These are phyloP conservation scores for Claviceps lovelessii DNA, from an alignment of 2,329 filamentous ascomycete species.

Conservation along the genomic window DNA sequence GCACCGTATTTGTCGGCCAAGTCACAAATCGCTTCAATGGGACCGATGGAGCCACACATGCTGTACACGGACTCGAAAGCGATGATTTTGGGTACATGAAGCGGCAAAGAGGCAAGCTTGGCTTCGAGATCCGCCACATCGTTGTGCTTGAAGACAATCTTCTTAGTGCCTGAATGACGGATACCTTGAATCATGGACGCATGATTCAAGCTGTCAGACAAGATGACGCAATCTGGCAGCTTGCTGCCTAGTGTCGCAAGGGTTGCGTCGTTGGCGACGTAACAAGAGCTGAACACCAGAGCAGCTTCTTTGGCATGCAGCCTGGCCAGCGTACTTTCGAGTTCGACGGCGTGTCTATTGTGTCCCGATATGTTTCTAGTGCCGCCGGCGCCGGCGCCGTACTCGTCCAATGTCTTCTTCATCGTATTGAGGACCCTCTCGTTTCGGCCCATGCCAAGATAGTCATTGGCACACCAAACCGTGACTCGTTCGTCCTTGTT, in stretches of 20 bases:
- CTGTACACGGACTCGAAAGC: slow-evolving; percentile 98
- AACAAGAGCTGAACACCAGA: slow-evolving; percentile 93
- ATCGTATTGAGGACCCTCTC: slow-evolving; percentile 73
- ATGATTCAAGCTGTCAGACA: slow-evolving; percentile 96
- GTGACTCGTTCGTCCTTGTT: slow-evolving; percentile 74
- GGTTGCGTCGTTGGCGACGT: slow-evolving; percentile 94
- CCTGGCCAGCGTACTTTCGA: slow-evolving; percentile 72
- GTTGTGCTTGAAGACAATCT: slow-evolving; percentile 98
- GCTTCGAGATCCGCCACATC: slow-evolving; percentile 84
- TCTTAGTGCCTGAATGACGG: slow-evolving; percentile 89
- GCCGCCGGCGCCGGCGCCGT: slow-evolving; percentile 87
- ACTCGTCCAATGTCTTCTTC: slow-evolving; percentile 89
- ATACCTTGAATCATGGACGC: slow-evolving; percentile 99
- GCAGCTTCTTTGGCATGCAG: slow-evolving; percentile 86
- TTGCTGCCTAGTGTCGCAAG: slow-evolving; percentile 94
- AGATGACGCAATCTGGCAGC: slow-evolving; percentile 86
- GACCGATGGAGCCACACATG: slow-evolving; percentile 96
- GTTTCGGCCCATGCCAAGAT: slow-evolving; percentile 94
- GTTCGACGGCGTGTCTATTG: slow-evolving; percentile 78
- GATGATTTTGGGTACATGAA: slow-evolving; percentile 87
- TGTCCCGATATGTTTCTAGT: slow-evolving; percentile 97
- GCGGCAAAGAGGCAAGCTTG: slow-evolving; percentile 76
- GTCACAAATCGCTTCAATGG: slow-evolving; percentile 91
- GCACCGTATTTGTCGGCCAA: slow-evolving; percentile 95
- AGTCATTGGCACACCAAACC: slow-evolving; percentile 99